Conservation (phyloP, 2,329 filamentous ascomycete species). For the Monosporascus sp. region DNA sequence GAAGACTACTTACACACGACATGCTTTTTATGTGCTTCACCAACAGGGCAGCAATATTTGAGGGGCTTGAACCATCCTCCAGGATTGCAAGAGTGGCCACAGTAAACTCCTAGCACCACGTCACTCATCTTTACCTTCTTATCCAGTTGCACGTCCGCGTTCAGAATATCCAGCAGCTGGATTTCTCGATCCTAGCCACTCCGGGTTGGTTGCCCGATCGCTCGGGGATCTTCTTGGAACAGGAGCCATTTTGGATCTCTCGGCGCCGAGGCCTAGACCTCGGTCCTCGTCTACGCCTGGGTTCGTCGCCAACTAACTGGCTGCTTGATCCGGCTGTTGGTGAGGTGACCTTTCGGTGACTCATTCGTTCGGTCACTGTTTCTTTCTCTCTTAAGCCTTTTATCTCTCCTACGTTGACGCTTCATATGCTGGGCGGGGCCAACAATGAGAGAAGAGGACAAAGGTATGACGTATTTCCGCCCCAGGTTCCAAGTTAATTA, state of each 20-base stretch:
- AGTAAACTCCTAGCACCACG: slow-evolving; percentile 40
- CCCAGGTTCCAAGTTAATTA: too few relatives aligned
- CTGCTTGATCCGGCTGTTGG: background rate
- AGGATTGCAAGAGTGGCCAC: slow-evolving; percentile 21
- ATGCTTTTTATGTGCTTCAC: background rate
- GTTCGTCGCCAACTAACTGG: background rate
- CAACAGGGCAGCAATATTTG: slow-evolving; percentile 13
- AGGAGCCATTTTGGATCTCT: too few relatives aligned
- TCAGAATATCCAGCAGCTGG: slow-evolving; percentile 55
- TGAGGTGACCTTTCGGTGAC: background rate
- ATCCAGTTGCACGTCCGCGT: slow-evolving; percentile 45
- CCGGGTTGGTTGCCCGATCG: background rate
- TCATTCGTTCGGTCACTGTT: background rate
- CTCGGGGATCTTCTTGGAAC: background rate
- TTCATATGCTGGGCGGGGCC: background rate
- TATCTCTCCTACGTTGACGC: background rate
- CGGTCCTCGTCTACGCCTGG: slow-evolving; percentile 14
- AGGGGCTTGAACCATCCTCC: slow-evolving; percentile 15
- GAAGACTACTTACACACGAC: background rate
- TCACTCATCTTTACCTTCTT: slow-evolving; percentile 36
- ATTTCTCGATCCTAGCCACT: slow-evolving; percentile 39
- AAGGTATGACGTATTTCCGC: too few relatives aligned
- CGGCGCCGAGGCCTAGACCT: slow-evolving; percentile 37
- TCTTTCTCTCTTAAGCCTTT: background rate
- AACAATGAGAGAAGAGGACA: background rate